Base-by-base conservation (phyloP, 352 stramenopile species). In the Aphanomyces invadans region DNA sequence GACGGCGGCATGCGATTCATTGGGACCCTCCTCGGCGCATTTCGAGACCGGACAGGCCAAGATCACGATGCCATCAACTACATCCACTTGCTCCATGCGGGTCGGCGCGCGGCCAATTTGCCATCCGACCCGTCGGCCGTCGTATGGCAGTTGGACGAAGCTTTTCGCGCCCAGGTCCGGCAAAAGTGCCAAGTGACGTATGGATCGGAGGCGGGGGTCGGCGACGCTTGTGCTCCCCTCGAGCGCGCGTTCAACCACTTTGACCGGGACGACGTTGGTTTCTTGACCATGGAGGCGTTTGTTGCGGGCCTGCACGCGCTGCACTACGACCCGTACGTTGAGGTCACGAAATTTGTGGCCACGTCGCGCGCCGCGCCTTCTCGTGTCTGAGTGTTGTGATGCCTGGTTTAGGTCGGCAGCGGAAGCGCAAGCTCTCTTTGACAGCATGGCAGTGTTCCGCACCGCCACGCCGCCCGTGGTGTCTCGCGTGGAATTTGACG, bases 401-500 rank as follows among this genome's bases (percentile, higher is more conserved):
- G 36, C 15, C 7, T 69, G 70, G 2, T 56, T 0, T 52, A 70
- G 32, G 26, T 56, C 46, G 3, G 62, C 29, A 7, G 62, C 72
- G 0, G 78, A 90, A 66, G 44, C 83, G 4, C 51, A 70, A 4
- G 33, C 65, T 4, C 61, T 92, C 17, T 68, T 88, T 46, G 38
- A 52, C 1, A 65, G 53, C 10, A 76, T 86, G 19, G 71, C 70
- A 17, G 67, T 88, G 5, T 88, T 88, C 29, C 70, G 72, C 21
- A 60, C n/a, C 29, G 76, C 83, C 26, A 67, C 31, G 19, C 75
- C 65, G 17, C 61, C 45, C 4, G 71, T 71, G 0, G 28, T 90
- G 10, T 90, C 84, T 19, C 75, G 84, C 42, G 86, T 83, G 60
- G 84, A 92, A 59, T 92, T 92, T 57, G 84, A 92, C 67, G 74